phyloP scores from a whole-genome alignment of 2,329 filamentous ascomycete genomes.

The Calonectria hongkongensis region DNA sequence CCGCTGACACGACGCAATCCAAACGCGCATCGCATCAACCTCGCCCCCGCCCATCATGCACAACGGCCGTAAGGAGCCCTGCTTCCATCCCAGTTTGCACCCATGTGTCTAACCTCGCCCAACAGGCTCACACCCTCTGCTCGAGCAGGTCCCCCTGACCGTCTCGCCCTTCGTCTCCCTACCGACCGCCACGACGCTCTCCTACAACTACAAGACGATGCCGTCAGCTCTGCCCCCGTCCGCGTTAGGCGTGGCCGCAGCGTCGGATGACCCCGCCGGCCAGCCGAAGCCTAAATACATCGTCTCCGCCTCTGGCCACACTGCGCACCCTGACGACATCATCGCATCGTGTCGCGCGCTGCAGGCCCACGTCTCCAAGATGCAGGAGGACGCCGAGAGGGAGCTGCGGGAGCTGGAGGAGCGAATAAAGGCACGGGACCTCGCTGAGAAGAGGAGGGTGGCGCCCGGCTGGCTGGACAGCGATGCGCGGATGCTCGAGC shows the following conservation, averaged over 20 bases:
- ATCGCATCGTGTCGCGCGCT: constrained; percentile 87
- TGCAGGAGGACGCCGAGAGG: constrained; percentile 80
- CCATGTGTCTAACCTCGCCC: constrained; percentile 41
- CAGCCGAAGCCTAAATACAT: constrained; percentile 81
- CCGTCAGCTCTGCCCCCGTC: constrained; percentile 85
- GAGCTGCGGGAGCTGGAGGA: constrained; percentile 83
- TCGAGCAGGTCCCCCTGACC: constrained; percentile 93
- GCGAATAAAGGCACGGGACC: constrained; percentile 77
- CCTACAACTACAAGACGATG: constrained; percentile 95
- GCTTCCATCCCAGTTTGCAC: constrained; percentile 11
- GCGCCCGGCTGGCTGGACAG: constrained; percentile 90
- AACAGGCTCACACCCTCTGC: constrained; percentile 87
- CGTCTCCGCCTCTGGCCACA: constrained; percentile 84
- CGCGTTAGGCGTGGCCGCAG: constrained; percentile 59
- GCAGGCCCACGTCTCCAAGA: constrained; percentile 82
- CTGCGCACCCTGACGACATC: constrained; percentile 91
- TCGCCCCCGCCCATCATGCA: constrained; percentile 52
- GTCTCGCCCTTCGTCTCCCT: constrained; percentile 96
- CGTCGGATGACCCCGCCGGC: constrained; percentile 59
- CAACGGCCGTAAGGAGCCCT: constrained; percentile 59
- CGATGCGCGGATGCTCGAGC: constrained; percentile 80
- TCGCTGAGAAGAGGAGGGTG: constrained; percentile 86
- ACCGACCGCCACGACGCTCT: constrained; percentile 91
- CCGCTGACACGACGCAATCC: background rate
- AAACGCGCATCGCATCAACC: background rate